Conservation (phyloP, 2,329 filamentous ascomycete species). For the Calonectria pseudoreteaudii region DNA sequence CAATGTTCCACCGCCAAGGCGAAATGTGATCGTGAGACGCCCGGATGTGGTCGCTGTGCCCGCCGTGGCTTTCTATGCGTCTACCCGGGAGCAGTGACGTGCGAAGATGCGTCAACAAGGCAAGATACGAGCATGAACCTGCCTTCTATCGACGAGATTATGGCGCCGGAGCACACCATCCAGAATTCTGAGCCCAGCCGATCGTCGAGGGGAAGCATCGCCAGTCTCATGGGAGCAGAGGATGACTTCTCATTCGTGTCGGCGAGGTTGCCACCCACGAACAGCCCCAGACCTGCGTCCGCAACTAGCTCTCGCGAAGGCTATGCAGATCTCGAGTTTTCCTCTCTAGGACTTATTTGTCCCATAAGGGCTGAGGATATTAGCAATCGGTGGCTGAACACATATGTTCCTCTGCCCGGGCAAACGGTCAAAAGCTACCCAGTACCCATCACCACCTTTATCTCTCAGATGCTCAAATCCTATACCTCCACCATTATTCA, state of each 20-base stretch:
- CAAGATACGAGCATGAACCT: background rate
- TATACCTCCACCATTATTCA: constrained; percentile 53
- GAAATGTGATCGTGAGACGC: constrained; percentile 52
- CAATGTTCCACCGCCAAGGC: constrained; percentile 52
- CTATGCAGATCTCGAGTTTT: constrained; percentile 46
- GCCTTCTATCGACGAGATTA: background rate
- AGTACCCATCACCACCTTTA: constrained; percentile 50
- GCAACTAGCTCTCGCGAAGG: background rate
- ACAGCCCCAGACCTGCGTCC: background rate
- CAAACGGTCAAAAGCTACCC: constrained; percentile 58
- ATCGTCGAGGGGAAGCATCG: background rate
- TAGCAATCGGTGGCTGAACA: constrained; percentile 61
- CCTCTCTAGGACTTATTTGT: constrained; percentile 52
- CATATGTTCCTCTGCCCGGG: constrained; percentile 57
- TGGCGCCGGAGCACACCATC: background rate
- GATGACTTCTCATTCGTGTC: background rate
- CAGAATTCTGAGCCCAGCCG: background rate
- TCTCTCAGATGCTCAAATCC: constrained; percentile 56
- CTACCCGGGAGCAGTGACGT: constrained; percentile 38
- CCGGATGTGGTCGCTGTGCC: constrained; percentile 48
- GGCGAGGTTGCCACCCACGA: background rate
- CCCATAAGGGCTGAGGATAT: constrained; percentile 61
- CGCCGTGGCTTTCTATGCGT: constrained; percentile 44
- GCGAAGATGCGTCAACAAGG: background rate
- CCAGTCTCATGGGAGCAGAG: background rate